Evolutionary conservation across 2,329 filamentous ascomycete species (phyloP).

Genomic region (Sarocladiaceae sp.): DNA sequence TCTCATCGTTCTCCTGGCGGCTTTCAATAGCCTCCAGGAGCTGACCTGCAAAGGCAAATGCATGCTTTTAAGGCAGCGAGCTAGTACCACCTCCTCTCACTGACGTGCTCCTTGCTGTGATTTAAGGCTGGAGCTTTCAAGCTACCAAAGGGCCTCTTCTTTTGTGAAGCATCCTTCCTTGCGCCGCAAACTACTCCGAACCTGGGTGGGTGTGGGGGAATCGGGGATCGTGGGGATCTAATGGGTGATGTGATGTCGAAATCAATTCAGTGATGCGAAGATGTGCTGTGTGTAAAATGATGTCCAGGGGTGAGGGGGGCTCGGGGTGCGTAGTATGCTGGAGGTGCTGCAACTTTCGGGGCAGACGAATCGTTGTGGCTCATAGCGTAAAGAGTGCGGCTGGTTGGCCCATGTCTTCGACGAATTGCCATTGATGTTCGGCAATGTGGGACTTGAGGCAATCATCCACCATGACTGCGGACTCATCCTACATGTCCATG

Average conservation of each 20-base stretch:
- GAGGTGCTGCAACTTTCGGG: not conserved
- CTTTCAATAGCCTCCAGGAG: constrained; percentile 12
- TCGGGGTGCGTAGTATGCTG: constrained; percentile 4
- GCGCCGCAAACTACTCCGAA: constrained; percentile 10
- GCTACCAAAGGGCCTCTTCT: constrained; percentile 52
- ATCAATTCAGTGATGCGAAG: not conserved
- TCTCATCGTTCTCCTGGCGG: constrained; percentile 5
- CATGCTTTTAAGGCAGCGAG: constrained; percentile 16
- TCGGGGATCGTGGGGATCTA: constrained; percentile 6
- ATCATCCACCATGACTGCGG: constrained; percentile 2
- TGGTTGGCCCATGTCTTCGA: constrained; percentile 8
- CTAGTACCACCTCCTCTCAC: not conserved
- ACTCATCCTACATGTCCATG: constrained; percentile 57
- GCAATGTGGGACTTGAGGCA: not conserved
- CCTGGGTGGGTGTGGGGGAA: constrained; percentile 4
- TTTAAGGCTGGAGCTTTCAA: constrained; percentile 60
- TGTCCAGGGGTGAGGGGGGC: constrained; percentile 1
- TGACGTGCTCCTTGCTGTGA: constrained; percentile 15
- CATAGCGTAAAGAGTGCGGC: constrained; percentile 1
- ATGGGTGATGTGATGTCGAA: constrained; percentile 9
- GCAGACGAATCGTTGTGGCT: not conserved
- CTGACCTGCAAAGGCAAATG: not conserved
- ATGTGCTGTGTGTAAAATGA: constrained; percentile 7
- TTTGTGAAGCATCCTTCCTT: constrained; percentile 8
- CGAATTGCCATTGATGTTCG: constrained; percentile 6